Evolutionary conservation across 176 grass and related monocot species (phyloP), one percentile per base, ranked within the genome.

Genomic region (Areca catechu): DNA sequence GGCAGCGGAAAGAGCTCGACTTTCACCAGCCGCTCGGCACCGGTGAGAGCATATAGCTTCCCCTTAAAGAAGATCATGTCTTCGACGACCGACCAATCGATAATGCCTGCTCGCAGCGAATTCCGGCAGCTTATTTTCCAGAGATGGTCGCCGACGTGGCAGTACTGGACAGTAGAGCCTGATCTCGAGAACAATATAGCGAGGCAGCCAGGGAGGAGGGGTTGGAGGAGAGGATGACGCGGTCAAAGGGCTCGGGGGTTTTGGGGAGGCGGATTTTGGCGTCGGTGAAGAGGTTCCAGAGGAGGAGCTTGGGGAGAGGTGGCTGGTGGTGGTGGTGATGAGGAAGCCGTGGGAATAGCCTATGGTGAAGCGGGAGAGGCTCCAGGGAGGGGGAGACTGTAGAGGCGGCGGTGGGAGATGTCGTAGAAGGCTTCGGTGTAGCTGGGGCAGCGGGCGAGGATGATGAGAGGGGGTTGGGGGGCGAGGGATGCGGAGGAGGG

Each of bases 231-330:
- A 89, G 54, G 76, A 86, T 58, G 58, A 76, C 50, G 22, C 85
- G 76, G 55, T 58, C 48, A 63, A 82, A 79, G 3, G 69, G 62
- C 16, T 49, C 51, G 7, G 78, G 82, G 54, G 67, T 57, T 53
- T 68, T 85, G 56, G 86, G 82, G 56, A 84, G 77, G 65, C 73
- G 79, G 65, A 84, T 76, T 25, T 76, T 76, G 29, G 72, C 56
- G 24, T 83, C 79, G 50, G 82, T 75, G 80, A 89, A 83, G 55
- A 95, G 74, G 77, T 78, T 83, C 60, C 85, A 65, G 54, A 86
- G 85, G 43, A 83, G 72, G 57, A 89, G 58, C 76, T 62, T 77
- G 12, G 75, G 27, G 3, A 65, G 77, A 23, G 68, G 61, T 62
- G 75, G 58, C 25, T 49, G 16, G n/a, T n/a, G 22, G 77, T 57